Evolutionary conservation across 768 basidiomycete species (phyloP).

Genomic region (Crassisporium funariophilum): DNA sequence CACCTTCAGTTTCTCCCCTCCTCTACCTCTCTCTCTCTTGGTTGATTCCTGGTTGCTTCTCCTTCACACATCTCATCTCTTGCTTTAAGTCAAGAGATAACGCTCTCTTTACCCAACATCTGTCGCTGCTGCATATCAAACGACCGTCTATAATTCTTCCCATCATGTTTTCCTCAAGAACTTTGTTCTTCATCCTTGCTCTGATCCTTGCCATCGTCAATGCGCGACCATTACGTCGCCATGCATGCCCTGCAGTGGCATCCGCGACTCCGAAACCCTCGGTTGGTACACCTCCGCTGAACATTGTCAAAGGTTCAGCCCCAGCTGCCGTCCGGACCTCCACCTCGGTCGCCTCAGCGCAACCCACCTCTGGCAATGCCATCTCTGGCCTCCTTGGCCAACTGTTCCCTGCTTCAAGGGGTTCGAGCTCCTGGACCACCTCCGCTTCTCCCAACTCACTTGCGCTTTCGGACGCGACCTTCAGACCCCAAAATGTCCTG

Average conservation of each 20-base stretch:
- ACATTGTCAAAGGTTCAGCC: slow-evolving; percentile 6
- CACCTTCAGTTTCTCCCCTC: slow-evolving; percentile 1
- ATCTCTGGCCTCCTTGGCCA: slow-evolving; percentile 22
- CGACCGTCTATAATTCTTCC: too few species aligned
- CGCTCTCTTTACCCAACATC: slow-evolving; percentile 8
- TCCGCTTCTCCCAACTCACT: slow-evolving; percentile 37
- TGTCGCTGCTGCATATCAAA: slow-evolving; percentile 12
- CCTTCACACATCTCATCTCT: slow-evolving; percentile 8
- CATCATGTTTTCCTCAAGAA: slow-evolving; percentile 28
- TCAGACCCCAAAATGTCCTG: slow-evolving; percentile 44
- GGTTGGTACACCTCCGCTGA: not conserved
- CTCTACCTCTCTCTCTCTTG: slow-evolving; percentile 5
- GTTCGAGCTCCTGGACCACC: slow-evolving; percentile 49
- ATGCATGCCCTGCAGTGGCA: slow-evolving; percentile 9
- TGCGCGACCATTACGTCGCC: slow-evolving; percentile 20
- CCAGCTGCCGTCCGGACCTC: too few species aligned
- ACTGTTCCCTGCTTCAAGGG: slow-evolving; percentile 45
- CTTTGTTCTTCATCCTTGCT: slow-evolving; percentile 27
- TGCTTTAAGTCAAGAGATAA: slow-evolving; percentile 9
- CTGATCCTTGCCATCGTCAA: slow-evolving; percentile 19
- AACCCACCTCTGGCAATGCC: not conserved
- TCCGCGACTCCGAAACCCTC: slow-evolving; percentile 1
- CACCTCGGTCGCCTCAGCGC: too few species aligned
- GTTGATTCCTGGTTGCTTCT: slow-evolving; percentile 5
- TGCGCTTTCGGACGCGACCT: slow-evolving; percentile 45